Conservation (phyloP, 768 basidiomycete genomes). For the Dendrothele bispora region DNA sequence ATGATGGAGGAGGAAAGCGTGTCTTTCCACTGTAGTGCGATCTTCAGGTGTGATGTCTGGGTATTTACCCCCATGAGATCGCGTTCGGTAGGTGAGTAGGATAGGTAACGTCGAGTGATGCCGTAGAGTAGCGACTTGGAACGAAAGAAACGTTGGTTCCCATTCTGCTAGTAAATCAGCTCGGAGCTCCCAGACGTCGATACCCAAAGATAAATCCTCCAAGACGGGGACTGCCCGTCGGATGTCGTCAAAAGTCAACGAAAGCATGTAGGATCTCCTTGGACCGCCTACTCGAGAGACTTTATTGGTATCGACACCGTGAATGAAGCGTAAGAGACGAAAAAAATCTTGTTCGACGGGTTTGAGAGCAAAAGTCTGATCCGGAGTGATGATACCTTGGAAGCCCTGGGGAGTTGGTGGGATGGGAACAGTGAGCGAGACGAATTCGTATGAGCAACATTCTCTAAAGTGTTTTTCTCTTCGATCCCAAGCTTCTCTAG, state of each 20-base stretch:
- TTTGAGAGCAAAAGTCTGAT: conserved; percentile 20
- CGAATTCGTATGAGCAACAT: conserved; percentile 66
- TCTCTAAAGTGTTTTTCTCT: conserved; percentile 64
- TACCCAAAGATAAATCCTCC: conserved; percentile 60
- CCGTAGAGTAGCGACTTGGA: conserved; percentile 65
- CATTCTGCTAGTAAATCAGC: conserved; percentile 63
- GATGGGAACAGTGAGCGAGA: conserved; percentile 48
- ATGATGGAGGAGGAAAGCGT: conserved; percentile 38
- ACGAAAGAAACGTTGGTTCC: conserved; percentile 51
- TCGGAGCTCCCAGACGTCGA: conserved; percentile 75
- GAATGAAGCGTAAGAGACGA: conserved; percentile 72
- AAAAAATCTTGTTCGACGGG: conserved; percentile 51
- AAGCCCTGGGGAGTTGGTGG: conserved; percentile 17
- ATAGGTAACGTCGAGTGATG: conserved; percentile 64
- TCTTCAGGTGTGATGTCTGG: conserved; percentile 51
- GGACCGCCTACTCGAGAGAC: conserved; percentile 18
- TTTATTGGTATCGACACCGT: conserved; percentile 55
- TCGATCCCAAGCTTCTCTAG: conserved; percentile 64
- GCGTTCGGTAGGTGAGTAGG: conserved; percentile 75
- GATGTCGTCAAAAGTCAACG: conserved; percentile 73
- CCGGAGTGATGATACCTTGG: conserved; percentile 15
- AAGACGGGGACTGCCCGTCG: conserved; percentile 53
- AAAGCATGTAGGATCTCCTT: conserved; percentile 62
- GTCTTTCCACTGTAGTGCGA: conserved; percentile 55
- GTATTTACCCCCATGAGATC: conserved; percentile 70